Conservation (phyloP, 2,329 filamentous ascomycete genomes). For the Grosmannia penicillata region DNA sequence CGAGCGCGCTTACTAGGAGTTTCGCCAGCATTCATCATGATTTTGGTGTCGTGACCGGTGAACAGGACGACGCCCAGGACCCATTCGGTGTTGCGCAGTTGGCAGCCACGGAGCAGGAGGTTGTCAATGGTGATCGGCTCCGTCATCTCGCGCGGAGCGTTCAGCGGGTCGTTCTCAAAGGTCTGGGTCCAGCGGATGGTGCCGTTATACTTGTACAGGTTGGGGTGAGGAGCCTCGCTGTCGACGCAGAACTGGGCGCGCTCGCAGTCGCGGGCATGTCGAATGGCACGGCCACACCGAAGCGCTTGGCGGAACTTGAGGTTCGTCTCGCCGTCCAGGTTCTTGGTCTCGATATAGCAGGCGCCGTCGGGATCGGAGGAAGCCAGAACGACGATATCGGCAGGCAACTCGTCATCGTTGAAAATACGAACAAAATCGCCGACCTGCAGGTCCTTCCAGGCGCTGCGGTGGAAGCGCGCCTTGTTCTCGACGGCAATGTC, state of each 20-base stretch:
- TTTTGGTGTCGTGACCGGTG: slow-evolving; percentile 93
- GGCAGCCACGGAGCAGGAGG: slow-evolving; percentile 81
- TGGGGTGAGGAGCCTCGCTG: slow-evolving; percentile 81
- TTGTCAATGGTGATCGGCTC: slow-evolving; percentile 95
- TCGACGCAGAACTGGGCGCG: slow-evolving; percentile 75
- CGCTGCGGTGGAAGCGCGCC: slow-evolving; percentile 80
- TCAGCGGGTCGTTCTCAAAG: slow-evolving; percentile 43
- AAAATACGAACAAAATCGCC: slow-evolving; percentile 95
- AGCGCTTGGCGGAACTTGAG: slow-evolving; percentile 87
- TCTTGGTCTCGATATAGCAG: slow-evolving; percentile 97
- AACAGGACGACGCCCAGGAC: slow-evolving; percentile 83
- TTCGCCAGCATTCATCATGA: slow-evolving; percentile 95
- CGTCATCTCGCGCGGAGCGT: slow-evolving; percentile 60
- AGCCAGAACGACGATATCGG: slow-evolving; percentile 81
- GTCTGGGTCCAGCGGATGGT: slow-evolving; percentile 76
- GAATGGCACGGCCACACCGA: slow-evolving; percentile 67
- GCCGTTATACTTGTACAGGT: slow-evolving; percentile 89
- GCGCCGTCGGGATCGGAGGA: slow-evolving; percentile 89
- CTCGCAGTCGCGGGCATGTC: slow-evolving; percentile 86
- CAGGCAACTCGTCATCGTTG: slow-evolving; percentile 89
- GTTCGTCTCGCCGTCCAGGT: slow-evolving; percentile 94
- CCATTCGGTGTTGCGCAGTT: slow-evolving; percentile 92
- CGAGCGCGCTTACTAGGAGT: slow-evolving; percentile 88
- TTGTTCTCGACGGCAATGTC: slow-evolving; percentile 48
- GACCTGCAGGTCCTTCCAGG: slow-evolving; percentile 90